Evolutionary conservation across 306 rosid genomes (phyloP).

Genomic region (Lathyrus sativus): DNA sequence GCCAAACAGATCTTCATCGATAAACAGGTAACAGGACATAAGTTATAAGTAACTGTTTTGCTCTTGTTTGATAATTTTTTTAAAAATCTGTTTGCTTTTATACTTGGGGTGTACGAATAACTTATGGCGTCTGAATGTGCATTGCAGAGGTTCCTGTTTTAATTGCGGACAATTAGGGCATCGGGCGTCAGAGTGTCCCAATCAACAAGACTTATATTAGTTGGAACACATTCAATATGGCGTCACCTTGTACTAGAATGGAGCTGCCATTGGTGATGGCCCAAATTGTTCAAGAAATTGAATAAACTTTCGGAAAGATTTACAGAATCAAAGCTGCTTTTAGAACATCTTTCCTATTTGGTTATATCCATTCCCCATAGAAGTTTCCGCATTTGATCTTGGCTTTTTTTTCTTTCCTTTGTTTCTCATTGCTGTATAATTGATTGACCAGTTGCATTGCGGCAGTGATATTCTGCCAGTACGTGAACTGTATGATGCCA

Average conservation of each 20-base stretch:
- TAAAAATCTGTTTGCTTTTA: not conserved
- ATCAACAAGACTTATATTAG: constrained; percentile 39
- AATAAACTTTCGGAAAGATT: constrained; percentile 36
- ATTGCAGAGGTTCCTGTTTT: constrained; percentile 83
- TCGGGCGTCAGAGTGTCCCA: constrained; percentile 75
- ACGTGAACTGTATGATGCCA: constrained; percentile 11
- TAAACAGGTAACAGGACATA: constrained; percentile 49
- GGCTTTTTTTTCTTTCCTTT: not conserved
- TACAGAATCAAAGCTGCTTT: constrained; percentile 26
- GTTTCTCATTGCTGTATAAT: constrained; percentile 7
- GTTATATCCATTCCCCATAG: constrained; percentile 14
- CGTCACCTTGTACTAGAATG: constrained; percentile 7
- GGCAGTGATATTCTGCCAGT: constrained; percentile 31
- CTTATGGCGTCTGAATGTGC: constrained; percentile 38
- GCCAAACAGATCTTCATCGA: constrained; percentile 9
- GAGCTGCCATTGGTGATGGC: constrained; percentile 38
- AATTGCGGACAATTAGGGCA: constrained; percentile 80
- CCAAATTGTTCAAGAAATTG: constrained; percentile 34
- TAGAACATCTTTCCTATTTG: not conserved
- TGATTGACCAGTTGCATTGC: not conserved
- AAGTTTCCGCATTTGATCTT: constrained; percentile 20
- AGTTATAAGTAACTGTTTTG: not conserved
- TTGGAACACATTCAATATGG: not conserved
- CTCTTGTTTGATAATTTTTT: constrained; percentile 4
- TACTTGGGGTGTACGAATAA: not conserved